A percentile compares a stretch with the other conserved stretches of the same genome.
Conservation (phyloP, 2,329 filamentous ascomycete species). For the Botrytis byssoidea region DNA sequence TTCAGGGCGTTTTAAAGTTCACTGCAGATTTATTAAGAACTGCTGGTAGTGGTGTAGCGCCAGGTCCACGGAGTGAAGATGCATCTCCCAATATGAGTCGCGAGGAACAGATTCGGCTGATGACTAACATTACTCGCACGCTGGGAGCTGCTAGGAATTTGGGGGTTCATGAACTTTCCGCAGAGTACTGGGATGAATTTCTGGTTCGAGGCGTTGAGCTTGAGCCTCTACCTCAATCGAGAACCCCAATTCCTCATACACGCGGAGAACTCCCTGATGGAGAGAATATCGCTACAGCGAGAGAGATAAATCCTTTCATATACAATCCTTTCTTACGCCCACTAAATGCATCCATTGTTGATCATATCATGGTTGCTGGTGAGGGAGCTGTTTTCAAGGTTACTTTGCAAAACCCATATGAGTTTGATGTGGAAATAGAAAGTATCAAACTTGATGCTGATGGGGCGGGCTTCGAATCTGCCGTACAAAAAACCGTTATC, state of each 20-base stretch:
- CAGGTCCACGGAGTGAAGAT: slow-evolving; percentile 66
- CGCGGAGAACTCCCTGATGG: slow-evolving; percentile 49
- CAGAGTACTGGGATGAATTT: slow-evolving; percentile 97
- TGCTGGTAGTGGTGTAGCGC: slow-evolving; percentile 76
- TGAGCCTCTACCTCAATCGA: slow-evolving; percentile 58
- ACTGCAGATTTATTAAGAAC: slow-evolving; percentile 81
- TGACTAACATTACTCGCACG: slow-evolving; percentile 82
- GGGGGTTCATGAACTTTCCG: slow-evolving; percentile 66
- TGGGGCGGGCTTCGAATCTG: slow-evolving; percentile 69
- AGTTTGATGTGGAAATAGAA: slow-evolving; percentile 89
- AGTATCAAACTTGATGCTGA: slow-evolving; percentile 72
- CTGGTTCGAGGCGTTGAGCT: slow-evolving; percentile 75
- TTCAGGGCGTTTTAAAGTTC: slow-evolving; percentile 83
- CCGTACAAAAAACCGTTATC: slow-evolving; percentile 63
- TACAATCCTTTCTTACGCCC: slow-evolving; percentile 89
- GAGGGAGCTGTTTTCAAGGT: slow-evolving; percentile 77
- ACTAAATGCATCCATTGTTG: slow-evolving; percentile 55
- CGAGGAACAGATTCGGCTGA: slow-evolving; percentile 83
- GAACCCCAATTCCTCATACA: slow-evolving; percentile 64
- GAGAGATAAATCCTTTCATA: slow-evolving; percentile 74
- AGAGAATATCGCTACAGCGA: slow-evolving; percentile 42
- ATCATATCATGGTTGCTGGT: slow-evolving; percentile 72
- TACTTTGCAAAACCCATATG: slow-evolving; percentile 89
- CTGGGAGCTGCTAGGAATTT: slow-evolving; percentile 73
- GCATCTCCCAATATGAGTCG: slow-evolving; percentile 67